Percentiles rank a stretch among this genome's conserved stretches.
Conservation (phyloP, 176 grass and related monocot species). For the Rhynchospora tenuis region DNA sequence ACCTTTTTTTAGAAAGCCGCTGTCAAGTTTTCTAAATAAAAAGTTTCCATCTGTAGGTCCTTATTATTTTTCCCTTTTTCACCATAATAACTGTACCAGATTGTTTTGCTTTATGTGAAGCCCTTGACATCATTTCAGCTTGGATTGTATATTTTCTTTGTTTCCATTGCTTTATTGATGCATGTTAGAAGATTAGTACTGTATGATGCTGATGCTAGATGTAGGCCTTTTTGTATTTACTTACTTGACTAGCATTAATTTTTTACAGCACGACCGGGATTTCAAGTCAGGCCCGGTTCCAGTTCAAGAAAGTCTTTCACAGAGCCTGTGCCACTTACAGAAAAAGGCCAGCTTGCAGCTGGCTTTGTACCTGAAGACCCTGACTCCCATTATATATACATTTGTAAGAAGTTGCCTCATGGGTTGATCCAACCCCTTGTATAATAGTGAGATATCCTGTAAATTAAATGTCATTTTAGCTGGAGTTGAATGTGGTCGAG, state of each 20-base stretch:
- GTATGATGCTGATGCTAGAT: not conserved
- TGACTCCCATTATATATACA: slow-evolving; percentile 91
- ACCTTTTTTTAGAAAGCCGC: too few species aligned
- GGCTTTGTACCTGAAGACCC: slow-evolving; percentile 81
- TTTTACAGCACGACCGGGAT: slow-evolving; percentile 83
- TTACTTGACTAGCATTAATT: not conserved
- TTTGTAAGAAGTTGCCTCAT: slow-evolving; percentile 56
- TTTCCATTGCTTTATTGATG: not conserved
- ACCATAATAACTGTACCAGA: not conserved
- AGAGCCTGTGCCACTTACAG: slow-evolving; percentile 76
- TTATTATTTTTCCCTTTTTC: not conserved
- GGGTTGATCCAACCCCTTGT: not conserved
- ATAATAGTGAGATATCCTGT: not conserved
- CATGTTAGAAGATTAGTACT: not conserved
- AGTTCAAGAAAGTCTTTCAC: slow-evolving; percentile 47
- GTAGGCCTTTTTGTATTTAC: not conserved
- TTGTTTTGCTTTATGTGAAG: not conserved
- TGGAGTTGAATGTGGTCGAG: not conserved
- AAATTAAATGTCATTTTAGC: slow-evolving; percentile 2
- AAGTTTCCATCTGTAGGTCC: too few species aligned
- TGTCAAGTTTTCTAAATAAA: too few species aligned
- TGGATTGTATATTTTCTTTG: not conserved
- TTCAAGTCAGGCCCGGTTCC: slow-evolving; percentile 27
- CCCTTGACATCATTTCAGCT: not conserved
- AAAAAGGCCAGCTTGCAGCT: slow-evolving; percentile 52